Evolutionary conservation across 2,329 filamentous ascomycete genomes (phyloP), one percentile per base, ranked within the genome.

Genomic region (Aspergillus tubingensis): DNA sequence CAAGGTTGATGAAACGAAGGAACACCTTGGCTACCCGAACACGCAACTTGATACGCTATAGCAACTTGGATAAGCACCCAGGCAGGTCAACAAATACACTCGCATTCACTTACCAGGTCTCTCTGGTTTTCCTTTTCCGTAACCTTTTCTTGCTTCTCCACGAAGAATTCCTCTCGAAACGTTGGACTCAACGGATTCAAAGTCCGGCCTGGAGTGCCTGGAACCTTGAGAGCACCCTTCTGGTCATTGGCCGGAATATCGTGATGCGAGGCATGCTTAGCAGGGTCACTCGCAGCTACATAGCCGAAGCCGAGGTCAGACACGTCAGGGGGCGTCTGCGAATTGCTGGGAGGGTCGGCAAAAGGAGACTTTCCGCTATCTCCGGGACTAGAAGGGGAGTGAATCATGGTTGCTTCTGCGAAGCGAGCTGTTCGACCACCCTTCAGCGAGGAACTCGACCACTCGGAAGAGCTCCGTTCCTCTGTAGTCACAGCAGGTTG

Each of bases 1-100:
- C 92, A 78, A 99, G 98, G 83, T 94, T 97, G 79, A 98, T 91
- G 59, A 92, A 90, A 66, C 95, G 90, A n/a, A 99, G 88, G 64
- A 96, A 86, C 70, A 98, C 89, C 82, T 99, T 99, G 68, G 94
- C 95, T 77, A 98, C 84, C 50, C 95, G 88, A 36, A 98, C 93
- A 67, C 92, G 87, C 38, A 89, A 89, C 81, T 97, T 98, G 76
- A 96, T 86, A 89, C 91, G 96, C 94, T 96, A 73, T 50, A 60
- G 6, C 3, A 44, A 44, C 27, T 57, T 67, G 68, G 78, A 69
- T 71, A 64, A 75, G 83, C 76, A 82, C 74, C 19, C 48, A 39
- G 25, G 51, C 43, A 48, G 57, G 13, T 50, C 11, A 19, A 8
- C 50, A 25, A n/a, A 15, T 7, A 47, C 21, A 10, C 17, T 15